A percentile compares a stretch with the other conserved stretches of the same genome.
These are phyloP conservation scores for Sporothrix curviconia DNA, from an alignment of 2,329 filamentous ascomycete genomes.

Conservation along the genomic window DNA sequence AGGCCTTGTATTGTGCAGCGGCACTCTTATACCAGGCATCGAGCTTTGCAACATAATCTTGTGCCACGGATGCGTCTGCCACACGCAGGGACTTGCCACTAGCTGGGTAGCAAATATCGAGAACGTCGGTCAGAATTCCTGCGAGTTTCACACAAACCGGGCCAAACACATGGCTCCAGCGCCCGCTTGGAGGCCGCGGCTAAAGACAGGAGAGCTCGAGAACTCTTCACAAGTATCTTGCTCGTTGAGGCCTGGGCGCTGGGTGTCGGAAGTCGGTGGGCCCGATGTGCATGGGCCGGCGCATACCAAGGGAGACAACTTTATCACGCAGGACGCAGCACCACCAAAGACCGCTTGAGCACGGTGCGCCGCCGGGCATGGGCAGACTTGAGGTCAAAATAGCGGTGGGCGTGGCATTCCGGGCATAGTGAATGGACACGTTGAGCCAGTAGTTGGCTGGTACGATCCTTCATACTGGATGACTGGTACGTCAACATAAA, in stretches of 20 bases:
- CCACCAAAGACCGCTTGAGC: conserved; percentile 97
- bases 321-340: conserved; percentile 92
- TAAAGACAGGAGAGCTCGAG: conserved; percentile 1
- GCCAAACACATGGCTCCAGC: conserved; percentile 5
- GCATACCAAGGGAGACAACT: conserved; percentile 85
- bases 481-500: conserved; percentile 39
- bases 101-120: not conserved
- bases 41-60: not conserved
- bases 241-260: conserved; percentile 59
- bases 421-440: conserved; percentile 13
- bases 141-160: conserved; percentile 12
- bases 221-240: conserved; percentile 74
- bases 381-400: conserved; percentile 40
- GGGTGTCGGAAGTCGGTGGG: conserved; percentile 86
- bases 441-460: conserved; percentile 15
- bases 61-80: not conserved
- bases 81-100: not conserved
- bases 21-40: not conserved
- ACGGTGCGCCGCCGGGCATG: conserved; percentile 46
- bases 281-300: conserved; percentile 83
- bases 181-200: conserved; percentile 11
- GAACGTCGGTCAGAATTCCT: not conserved
- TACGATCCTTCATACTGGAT: conserved; percentile 6
- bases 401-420: conserved; percentile 9
- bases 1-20: not conserved